Evolutionary conservation across 257 asterid species (phyloP), one percentile per base, ranked within the genome.

Genomic region (Echium plantagineum): DNA sequence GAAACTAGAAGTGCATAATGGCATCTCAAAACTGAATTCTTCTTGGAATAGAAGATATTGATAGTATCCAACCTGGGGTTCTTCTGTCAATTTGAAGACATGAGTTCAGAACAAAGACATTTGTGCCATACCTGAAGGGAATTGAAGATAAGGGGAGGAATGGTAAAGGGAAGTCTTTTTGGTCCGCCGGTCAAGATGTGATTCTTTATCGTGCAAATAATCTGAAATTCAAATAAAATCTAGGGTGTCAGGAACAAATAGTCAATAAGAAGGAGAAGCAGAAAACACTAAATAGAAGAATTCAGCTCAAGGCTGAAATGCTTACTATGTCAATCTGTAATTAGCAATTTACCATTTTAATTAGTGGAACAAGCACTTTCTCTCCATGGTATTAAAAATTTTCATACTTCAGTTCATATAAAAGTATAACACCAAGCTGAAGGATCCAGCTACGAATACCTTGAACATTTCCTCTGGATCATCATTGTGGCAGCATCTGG

Each of bases 391-490:
- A 35, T 10, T 7, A 42, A 42, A 42, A 35, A 35, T 7, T 10
- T 17, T 42, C 17, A 42, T 42, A 2, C 16, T 13, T 0, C 12
- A 42, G 49, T 42, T 42, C 49, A 42, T 42, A 10, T 42, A 12
- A 10, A 42, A 42, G 55, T 28, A 6, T 28, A 28, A 28, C 3
- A 28, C 32, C 28, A 19, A 35, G 31, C 19, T 38, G 56, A 21
- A 2, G 2, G 62, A 53, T n/a, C 22, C 2, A 53, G 22, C 57
- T 21, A 3, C 2, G 21, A 28, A 12, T 67, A 93, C 99, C 94
- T 89, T 85, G 65, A 89, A 77, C 99, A 86, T 89, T 77, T 93
- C 96, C 70, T 86, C 94, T 22, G 89, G 89, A 69, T 89, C 87
- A 62, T 86, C 94, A 75, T 78, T 80, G 61, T 89, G n/a, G 78